These are phyloP conservation scores for Colletotrichum nymphaeae DNA, from an alignment of 2,329 filamentous ascomycete genomes.

Conservation along the genomic window DNA sequence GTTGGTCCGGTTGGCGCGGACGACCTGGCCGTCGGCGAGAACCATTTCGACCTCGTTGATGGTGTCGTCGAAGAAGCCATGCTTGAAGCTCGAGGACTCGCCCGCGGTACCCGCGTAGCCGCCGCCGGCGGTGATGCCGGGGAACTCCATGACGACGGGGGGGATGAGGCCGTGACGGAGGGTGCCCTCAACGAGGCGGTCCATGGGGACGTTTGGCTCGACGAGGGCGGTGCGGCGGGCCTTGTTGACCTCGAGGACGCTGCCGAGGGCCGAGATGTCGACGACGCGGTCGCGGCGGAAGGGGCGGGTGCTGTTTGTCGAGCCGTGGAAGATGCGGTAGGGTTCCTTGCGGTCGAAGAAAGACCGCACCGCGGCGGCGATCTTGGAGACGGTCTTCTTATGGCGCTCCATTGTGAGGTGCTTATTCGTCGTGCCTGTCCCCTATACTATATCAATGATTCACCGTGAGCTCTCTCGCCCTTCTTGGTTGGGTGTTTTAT, in stretches of 20 bases:
- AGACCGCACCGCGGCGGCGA: slow-evolving; percentile 59
- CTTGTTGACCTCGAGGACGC: slow-evolving; percentile 73
- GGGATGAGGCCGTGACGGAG: slow-evolving; percentile 74
- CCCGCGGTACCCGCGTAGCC: slow-evolving; percentile 78
- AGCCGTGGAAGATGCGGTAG: slow-evolving; percentile 82
- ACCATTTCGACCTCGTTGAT: slow-evolving; percentile 76
- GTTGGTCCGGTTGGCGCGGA: slow-evolving; percentile 57
- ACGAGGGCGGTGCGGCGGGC: slow-evolving; percentile 70
- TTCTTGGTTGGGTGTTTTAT: not conserved
- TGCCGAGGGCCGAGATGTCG: slow-evolving; percentile 73
- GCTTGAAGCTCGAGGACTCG: slow-evolving; percentile 76
- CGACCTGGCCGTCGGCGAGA: slow-evolving; percentile 73
- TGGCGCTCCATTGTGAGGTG: slow-evolving; percentile 61
- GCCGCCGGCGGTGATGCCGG: slow-evolving; percentile 79
- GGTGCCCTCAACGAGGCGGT: slow-evolving; percentile 74
- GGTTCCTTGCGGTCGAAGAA: slow-evolving; percentile 63
- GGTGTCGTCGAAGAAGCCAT: slow-evolving; percentile 78
- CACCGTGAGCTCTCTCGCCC: not conserved
- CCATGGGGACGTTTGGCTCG: slow-evolving; percentile 83
- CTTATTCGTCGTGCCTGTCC: not conserved
- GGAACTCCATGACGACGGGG: slow-evolving; percentile 81
- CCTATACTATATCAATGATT: not conserved
- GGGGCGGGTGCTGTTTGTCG: slow-evolving; percentile 79
- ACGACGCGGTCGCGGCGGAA: slow-evolving; percentile 59
- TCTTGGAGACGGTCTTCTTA: slow-evolving; percentile 57